Percentiles rank a stretch among this genome's conserved stretches.
phyloP scores from a whole-genome alignment of 2,329 filamentous ascomycete genomes.

The Pleoardoris graminearum region DNA sequence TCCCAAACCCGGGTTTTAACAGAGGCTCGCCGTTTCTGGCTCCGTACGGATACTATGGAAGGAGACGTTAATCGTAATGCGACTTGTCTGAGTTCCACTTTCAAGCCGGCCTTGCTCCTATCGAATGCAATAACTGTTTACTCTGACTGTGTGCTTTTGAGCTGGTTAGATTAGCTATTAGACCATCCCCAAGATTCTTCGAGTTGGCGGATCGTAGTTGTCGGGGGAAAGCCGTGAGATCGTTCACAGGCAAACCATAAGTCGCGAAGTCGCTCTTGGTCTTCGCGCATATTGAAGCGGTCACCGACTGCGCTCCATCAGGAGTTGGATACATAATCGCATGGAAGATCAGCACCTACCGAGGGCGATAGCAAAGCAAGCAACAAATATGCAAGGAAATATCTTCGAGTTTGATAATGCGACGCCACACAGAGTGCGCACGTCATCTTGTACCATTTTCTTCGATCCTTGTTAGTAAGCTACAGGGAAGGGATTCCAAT shows the following conservation, averaged over 20 bases:
- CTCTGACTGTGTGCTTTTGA: background rate
- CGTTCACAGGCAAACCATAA: constrained; percentile 38
- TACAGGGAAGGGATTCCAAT: background rate
- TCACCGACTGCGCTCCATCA: constrained; percentile 32
- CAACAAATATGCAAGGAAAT: constrained; percentile 42
- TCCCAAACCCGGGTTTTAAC: background rate
- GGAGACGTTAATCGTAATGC: background rate
- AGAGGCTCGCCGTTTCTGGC: background rate
- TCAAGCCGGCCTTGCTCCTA: too few species aligned
- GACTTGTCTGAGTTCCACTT: too few species aligned
- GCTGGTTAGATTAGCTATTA: constrained; percentile 10
- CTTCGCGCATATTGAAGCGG: constrained; percentile 35
- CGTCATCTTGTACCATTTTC: constrained; percentile 38
- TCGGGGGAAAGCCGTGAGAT: constrained; percentile 41
- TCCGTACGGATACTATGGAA: background rate
- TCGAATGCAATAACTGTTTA: too few species aligned
- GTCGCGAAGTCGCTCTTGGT: constrained; percentile 37
- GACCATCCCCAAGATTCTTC: constrained; percentile 44
- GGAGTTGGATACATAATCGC: background rate
- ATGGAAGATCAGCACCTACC: constrained; percentile 21
- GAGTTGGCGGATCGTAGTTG: constrained; percentile 35
- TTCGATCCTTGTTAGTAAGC: constrained; percentile 4
- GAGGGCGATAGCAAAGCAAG: constrained; percentile 42
- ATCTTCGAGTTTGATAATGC: constrained; percentile 39
- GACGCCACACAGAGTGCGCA: constrained; percentile 41